Evolutionary conservation across 768 basidiomycete species (phyloP), one percentile per base, ranked within the genome.

Genomic region (Leccinum arenicola): DNA sequence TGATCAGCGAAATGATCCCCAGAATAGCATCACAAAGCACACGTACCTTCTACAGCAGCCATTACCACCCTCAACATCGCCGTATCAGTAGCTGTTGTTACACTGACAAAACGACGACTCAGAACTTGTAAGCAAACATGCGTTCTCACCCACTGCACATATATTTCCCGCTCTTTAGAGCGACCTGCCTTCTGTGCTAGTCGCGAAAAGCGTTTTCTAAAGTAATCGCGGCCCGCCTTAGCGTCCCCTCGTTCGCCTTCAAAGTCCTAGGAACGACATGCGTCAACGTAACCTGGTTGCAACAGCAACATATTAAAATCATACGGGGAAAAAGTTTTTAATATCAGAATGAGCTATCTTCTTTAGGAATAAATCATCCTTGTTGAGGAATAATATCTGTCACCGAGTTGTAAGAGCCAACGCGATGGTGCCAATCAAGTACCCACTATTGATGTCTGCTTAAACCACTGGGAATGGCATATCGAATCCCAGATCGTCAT

Each of bases 401-500:
- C 43, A 36, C 17, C 21, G 58, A 33, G 19, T 15, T 10, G 29
- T 63, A 11, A 59, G 60, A 56, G 47, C 23, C 43, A 54, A 25
- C 31, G 12, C 31, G 59, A 25, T 17, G 40, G 50, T 12, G 54
- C 25, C 33, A 35, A 29, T 19, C 23, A 40, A 49, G 45, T 17
- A 77, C 88, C 49, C 63, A 94, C 94, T 56, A 97, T 93, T 10
- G 93, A 94, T 0, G 94, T 95, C 63, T 89, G 84, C 74, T 91
- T 91, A 77, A 97, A 97, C 94, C 94, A 97, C 64, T 95, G 93
- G 10, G 93, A 95, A 72, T 97, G 93, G 75, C 93, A 95, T 82
- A 98, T 95, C 45, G 93, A 94, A 66, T 98, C 95, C 89, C 95
- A 98, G 52, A 98, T 93, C n/a, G 93, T 93, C 87, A 98, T 90